Conservation (phyloP, 148 eudicot species). For the Cornus kousa region DNA sequence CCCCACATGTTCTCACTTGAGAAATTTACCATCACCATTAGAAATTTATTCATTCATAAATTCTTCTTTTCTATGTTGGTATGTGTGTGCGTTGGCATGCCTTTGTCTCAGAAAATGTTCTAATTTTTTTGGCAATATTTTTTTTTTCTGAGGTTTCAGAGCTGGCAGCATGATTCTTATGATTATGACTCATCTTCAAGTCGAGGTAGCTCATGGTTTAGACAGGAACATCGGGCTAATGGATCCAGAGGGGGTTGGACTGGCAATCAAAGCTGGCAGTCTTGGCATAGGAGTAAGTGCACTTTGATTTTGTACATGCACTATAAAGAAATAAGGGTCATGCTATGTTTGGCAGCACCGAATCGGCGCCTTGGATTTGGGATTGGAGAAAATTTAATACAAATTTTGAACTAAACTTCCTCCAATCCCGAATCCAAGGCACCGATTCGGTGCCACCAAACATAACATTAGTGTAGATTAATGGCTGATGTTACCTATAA, state of each 20-base stretch:
- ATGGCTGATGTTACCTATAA: background rate
- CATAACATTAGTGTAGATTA: background rate
- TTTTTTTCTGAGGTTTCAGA: conserved; percentile 35
- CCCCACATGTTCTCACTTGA: background rate
- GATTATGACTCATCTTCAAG: conserved; percentile 40
- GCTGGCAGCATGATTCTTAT: conserved; percentile 36
- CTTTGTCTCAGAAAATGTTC: background rate
- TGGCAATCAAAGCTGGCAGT: conserved; percentile 24
- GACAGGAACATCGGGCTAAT: conserved; percentile 28
- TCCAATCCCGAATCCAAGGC: too few species aligned
- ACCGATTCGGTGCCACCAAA: too few species aligned
- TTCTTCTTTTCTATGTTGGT: background rate
- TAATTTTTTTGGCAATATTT: conserved; percentile 10
- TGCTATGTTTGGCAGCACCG: too few species aligned
- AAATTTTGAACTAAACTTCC: too few species aligned
- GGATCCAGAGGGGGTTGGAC: conserved; percentile 33
- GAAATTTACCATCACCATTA: background rate
- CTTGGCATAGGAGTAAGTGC: conserved; percentile 43
- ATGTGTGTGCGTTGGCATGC: background rate
- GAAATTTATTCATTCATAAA: background rate
- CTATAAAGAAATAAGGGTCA: background rate
- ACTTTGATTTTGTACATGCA: background rate
- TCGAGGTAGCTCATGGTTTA: conserved; percentile 50
- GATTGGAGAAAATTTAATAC: too few species aligned
- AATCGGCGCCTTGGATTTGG: too few species aligned